Conservation (phyloP, 345 rosid genomes). For the Rubroshorea leprosula region DNA sequence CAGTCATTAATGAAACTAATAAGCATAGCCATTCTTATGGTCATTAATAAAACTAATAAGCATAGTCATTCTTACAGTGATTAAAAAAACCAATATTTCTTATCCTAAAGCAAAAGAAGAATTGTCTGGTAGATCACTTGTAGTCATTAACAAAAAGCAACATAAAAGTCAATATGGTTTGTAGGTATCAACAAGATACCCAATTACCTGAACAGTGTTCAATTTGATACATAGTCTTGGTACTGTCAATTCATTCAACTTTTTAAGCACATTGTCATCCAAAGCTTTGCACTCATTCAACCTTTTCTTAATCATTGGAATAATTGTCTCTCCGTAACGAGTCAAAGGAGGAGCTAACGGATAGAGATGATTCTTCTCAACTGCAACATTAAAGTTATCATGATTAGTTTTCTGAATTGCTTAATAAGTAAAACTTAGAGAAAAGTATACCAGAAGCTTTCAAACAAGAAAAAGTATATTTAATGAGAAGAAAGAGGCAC, state of each 20-base stretch:
- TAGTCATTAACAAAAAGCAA: background rate
- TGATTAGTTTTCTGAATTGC: conserved; percentile 4
- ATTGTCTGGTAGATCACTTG: background rate
- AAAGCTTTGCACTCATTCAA: conserved; percentile 39
- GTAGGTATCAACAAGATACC: background rate
- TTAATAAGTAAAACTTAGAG: too few relatives aligned
- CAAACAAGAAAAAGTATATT: too few relatives aligned
- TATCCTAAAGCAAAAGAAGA: too few relatives aligned
- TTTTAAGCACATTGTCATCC: conserved; percentile 43
- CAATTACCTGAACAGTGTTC: conserved; percentile 82
- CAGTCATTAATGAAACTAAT: too few relatives aligned
- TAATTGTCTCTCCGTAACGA: conserved; percentile 61
- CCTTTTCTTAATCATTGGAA: conserved; percentile 62
- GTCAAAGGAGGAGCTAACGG: conserved; percentile 91
- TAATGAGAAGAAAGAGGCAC: background rate
- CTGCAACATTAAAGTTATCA: conserved; percentile 42
- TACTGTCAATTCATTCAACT: conserved; percentile 57
- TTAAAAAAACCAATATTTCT: too few relatives aligned
- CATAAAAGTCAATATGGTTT: background rate
- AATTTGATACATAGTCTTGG: conserved; percentile 80
- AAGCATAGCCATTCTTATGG: too few relatives aligned
- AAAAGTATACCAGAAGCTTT: too few relatives aligned
- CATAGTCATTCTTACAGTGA: too few relatives aligned
- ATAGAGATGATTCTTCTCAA: conserved; percentile 65
- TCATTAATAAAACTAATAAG: too few relatives aligned